Percentiles rank a stretch among this genome's conserved stretches.
Conservation (phyloP, 192 early-diverging fungal genomes). For the Kappamyces sp. region DNA sequence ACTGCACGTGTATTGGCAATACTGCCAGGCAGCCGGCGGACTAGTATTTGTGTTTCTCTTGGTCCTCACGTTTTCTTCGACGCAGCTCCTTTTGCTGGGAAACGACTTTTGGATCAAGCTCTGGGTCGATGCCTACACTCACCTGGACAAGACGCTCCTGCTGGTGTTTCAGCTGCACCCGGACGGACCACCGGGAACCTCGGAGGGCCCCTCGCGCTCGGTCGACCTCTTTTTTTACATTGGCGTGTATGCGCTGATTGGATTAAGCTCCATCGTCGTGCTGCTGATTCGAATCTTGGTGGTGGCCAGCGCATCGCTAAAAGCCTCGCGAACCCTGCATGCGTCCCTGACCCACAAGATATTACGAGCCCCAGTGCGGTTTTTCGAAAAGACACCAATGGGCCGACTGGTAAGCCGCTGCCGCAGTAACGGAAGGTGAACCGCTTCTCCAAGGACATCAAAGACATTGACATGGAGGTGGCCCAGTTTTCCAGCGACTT, state of each 20-base stretch:
- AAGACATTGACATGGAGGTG: slow-evolving; percentile 24
- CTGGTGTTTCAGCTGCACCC: background rate
- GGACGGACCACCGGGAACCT: background rate
- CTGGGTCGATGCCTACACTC: slow-evolving; percentile 26
- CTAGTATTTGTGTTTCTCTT: slow-evolving; percentile 12
- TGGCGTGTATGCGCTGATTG: slow-evolving; percentile 10
- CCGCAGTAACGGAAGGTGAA: slow-evolving; percentile 34
- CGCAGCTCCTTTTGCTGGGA: slow-evolving; percentile 10
- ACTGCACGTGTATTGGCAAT: slow-evolving; percentile 19
- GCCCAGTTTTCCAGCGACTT: slow-evolving; percentile 17
- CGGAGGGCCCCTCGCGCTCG: background rate
- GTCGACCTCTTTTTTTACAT: slow-evolving; percentile 8
- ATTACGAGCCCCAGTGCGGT: slow-evolving; percentile 61
- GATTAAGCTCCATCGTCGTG: background rate
- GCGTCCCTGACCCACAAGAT: slow-evolving; percentile 16
- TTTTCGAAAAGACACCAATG: slow-evolving; percentile 87
- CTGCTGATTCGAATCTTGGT: slow-evolving; percentile 14
- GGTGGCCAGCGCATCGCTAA: slow-evolving; percentile 14
- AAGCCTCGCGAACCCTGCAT: slow-evolving; percentile 17
- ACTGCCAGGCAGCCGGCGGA: slow-evolving; percentile 29
- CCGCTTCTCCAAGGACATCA: slow-evolving; percentile 26
- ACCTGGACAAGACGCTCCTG: background rate
- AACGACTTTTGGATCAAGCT: slow-evolving; percentile 31
- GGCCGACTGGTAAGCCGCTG: slow-evolving; percentile 60
- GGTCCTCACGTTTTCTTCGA: slow-evolving; percentile 12